A percentile compares a stretch with the other conserved stretches of the same genome.
These are phyloP conservation scores for Boletus sensibilis DNA, from an alignment of 768 basidiomycete species.

Conservation along the genomic window DNA sequence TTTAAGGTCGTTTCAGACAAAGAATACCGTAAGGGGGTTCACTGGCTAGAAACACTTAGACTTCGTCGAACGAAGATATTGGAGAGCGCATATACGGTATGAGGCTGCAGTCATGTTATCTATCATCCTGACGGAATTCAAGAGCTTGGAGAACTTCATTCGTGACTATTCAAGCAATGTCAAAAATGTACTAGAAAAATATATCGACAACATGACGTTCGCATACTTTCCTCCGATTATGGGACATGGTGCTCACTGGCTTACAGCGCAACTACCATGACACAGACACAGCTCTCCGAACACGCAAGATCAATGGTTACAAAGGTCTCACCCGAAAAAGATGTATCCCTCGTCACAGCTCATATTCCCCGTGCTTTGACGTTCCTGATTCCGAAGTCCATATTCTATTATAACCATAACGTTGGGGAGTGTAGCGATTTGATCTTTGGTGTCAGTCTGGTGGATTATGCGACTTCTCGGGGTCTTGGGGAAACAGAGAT, in stretches of 20 bases:
- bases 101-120: constrained; percentile 14
- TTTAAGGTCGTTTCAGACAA: constrained; percentile 53
- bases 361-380: constrained; percentile 62
- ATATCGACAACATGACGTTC: constrained; percentile 75
- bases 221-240: constrained; percentile 2
- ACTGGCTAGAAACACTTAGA: constrained; percentile 90
- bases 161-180: constrained; percentile 66
- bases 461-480: constrained; percentile 85
- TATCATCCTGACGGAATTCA: constrained; percentile 11
- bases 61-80: constrained; percentile 79
- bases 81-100: constrained; percentile 76
- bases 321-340: constrained; percentile 68
- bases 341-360: constrained; percentile 55
- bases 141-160: constrained; percentile 83
- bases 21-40: constrained; percentile 85
- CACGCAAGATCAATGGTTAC: constrained; percentile 62
- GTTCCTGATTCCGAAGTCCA: constrained; percentile 64
- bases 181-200: constrained; percentile 64
- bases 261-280: constrained; percentile 71
- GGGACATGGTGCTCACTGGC: background rate
- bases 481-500: constrained; percentile 68
- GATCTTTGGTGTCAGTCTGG: constrained; percentile 84
- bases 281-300: constrained; percentile 69
- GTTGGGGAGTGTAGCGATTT: constrained; percentile 87
- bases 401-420: constrained; percentile 71